Evolutionary conservation across 345 rosid species (phyloP), one percentile per base, ranked within the genome.

Genomic region (Acer negundo): DNA sequence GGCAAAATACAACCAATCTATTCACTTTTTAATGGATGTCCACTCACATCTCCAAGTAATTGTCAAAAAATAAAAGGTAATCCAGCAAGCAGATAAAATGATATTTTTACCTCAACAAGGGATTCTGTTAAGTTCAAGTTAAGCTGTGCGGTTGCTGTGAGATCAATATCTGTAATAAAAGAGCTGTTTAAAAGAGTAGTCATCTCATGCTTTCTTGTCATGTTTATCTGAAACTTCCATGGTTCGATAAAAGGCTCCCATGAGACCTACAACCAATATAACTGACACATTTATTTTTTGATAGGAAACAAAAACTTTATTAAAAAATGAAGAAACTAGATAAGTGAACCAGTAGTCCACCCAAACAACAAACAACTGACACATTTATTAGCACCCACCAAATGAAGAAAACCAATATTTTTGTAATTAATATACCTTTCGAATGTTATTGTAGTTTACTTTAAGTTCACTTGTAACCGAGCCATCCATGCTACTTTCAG

Each of bases 171-270:
- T 38, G 95, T 91, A 58, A 84, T 67, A 20, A 86, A 64, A 70
- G 90, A 82, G 76, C 83, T 80, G 82, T 84, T 86, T 61, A 89
- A 75, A 75, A 93, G 85, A 79, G 90, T 75, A 75, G 83, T 93
- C 53, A 73, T 77, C 84, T 87, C 92, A 56, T 81, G 78, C 80
- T 85, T 89, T 81, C 85, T 81, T 42, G 77, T 83, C 72, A 92
- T 35, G 65, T 79, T 77, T 24, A 92, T 72, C 75, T 89, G 87
- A 84, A 95, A 90, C 67, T 81, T 87, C 97, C 98, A 95, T 49
- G 95, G 97, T 88, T 95, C 97, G 9, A 93, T 77, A 83, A 95
- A 92, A 75, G 97, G 95, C 88, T 95, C 97, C 97, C 95, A 92
- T 69, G 86, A 81, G 68, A 95, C 98, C 98, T 95, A 81, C 65